Base-by-base conservation (phyloP, 495 filamentous ascomycete species). In the Neurospora sp. region DNA sequence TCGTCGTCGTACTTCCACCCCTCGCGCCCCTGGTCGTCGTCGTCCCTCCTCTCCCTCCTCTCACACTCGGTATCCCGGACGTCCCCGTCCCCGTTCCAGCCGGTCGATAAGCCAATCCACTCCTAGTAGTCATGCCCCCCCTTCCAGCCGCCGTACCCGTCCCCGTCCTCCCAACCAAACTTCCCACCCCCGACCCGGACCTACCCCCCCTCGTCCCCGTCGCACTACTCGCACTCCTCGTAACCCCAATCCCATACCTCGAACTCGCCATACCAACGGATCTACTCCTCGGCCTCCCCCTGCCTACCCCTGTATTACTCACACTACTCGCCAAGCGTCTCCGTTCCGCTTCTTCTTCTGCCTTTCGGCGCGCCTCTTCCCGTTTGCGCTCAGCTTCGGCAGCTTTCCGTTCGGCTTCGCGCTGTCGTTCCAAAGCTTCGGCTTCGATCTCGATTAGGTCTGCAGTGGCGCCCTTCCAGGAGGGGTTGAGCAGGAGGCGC, bases 391-490 rank as follows among this genome's bases (percentile, higher is more conserved):
- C 90, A 20, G 93, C 89, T 74, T 96, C 93, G 1, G 85, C 86
- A 42, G 90, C 90, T 44, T 90, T 87, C 69, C 93, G 86, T 79
- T 95, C 91, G 0, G 88, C 91, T 31, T 91, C 93, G 76, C 92
- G 90, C 76, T 89, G 89, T 77, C 88, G 89, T 69, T 87, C 81
- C 2, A 88, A 77, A 6, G 88, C 87, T 77, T 98, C 96, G 71
- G 89, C 90, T 78, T 98, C 94, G 48, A 91, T 86, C 68, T 97
- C 93, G 65, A 87, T 86, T 6, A 96, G 82, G 83, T 99, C 96
- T 79, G 93, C 88, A 7, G 86, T 91, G 10, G 94, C 92, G 69
- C 96, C 96, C 74, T 96, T 90, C 96, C 96, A 99, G 69, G 89
- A 84, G 3, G 92, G 91, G 75, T 95, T 92, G 42, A 98, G 88